Conservation (phyloP, 2,329 filamentous ascomycete genomes). For the Cercospora sojina region DNA sequence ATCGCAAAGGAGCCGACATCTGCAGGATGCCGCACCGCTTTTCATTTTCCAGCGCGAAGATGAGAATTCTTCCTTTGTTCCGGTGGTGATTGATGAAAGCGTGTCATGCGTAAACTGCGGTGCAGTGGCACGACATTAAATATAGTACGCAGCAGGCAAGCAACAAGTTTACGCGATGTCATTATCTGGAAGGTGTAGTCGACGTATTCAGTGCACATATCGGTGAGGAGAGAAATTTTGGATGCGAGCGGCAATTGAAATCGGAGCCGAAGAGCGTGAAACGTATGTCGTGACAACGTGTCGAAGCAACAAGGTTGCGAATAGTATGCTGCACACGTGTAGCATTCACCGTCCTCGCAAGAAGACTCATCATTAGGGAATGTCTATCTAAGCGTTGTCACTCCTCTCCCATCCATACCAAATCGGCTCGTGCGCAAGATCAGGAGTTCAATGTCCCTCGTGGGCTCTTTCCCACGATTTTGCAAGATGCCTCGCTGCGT, state of each 20-base stretch:
- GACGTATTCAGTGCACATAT: not conserved
- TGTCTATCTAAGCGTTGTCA: not conserved
- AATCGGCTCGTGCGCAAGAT: not conserved
- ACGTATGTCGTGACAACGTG: not conserved
- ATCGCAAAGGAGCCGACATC: not conserved
- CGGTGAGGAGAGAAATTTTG: not conserved
- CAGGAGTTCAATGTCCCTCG: not conserved
- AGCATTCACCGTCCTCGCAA: not conserved
- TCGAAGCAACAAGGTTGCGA: not conserved
- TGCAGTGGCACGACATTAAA: not conserved
- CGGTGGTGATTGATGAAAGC: not conserved
- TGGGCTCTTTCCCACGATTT: not conserved
- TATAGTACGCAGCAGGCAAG: not conserved
- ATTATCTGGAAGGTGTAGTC: not conserved
- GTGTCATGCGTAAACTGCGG: not conserved
- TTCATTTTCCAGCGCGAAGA: not conserved
- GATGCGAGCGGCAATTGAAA: not conserved
- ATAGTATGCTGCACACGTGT: not conserved
- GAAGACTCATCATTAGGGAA: slow-evolving; percentile 1
- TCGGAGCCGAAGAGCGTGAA: not conserved
- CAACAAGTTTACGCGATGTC: not conserved
- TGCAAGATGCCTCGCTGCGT: not conserved
- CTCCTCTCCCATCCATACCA: not conserved
- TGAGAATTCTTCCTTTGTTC: not conserved
- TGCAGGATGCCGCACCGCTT: not conserved